phyloP scores from a whole-genome alignment of 2,329 filamentous ascomycete species.

The Alternaria viburni region DNA sequence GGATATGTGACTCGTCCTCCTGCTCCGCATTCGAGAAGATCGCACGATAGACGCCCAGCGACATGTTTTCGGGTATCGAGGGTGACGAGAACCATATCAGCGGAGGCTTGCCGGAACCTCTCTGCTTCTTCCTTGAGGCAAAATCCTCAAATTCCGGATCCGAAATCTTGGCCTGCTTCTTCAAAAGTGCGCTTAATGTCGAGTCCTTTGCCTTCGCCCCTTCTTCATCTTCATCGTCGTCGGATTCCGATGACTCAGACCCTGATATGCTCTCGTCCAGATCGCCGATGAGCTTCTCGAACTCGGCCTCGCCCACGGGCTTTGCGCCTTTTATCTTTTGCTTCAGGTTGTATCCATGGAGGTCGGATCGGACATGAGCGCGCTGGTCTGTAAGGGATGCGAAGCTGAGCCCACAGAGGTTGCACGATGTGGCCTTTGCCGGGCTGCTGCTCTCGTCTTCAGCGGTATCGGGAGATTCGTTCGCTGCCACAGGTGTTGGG shows the following conservation, averaged over 20 bases:
- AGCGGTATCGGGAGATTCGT: slow-evolving; percentile 45
- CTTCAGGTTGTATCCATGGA: slow-evolving; percentile 94
- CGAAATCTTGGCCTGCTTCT: slow-evolving; percentile 79
- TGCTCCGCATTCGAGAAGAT: slow-evolving; percentile 78
- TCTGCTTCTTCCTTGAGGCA: slow-evolving; percentile 57
- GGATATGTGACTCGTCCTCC: slow-evolving; percentile 64
- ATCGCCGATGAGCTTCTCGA: slow-evolving; percentile 83
- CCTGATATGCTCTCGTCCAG: slow-evolving; percentile 93
- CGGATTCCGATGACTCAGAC: slow-evolving; percentile 74
- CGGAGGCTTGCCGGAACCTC: slow-evolving; percentile 70
- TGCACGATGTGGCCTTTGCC: slow-evolving; percentile 74
- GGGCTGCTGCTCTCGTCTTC: slow-evolving; percentile 50
- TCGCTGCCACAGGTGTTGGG: slow-evolving; percentile 7
- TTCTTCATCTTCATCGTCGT: slow-evolving; percentile 68
- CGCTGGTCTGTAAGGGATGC: slow-evolving; percentile 78
- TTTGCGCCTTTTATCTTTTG: slow-evolving; percentile 79
- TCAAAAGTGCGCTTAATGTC: slow-evolving; percentile 77
- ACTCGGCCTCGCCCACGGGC: slow-evolving; percentile 79
- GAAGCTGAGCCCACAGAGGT: slow-evolving; percentile 78
- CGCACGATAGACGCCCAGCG: slow-evolving; percentile 83
- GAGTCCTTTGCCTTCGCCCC: slow-evolving; percentile 65
- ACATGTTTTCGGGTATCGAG: slow-evolving; percentile 75
- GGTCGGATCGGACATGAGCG: slow-evolving; percentile 84
- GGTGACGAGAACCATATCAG: slow-evolving; percentile 86
- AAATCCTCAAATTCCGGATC: slow-evolving; percentile 60